phyloP scores from a whole-genome alignment of 2,329 filamentous ascomycete genomes.

The Coniochaeta sp. region DNA sequence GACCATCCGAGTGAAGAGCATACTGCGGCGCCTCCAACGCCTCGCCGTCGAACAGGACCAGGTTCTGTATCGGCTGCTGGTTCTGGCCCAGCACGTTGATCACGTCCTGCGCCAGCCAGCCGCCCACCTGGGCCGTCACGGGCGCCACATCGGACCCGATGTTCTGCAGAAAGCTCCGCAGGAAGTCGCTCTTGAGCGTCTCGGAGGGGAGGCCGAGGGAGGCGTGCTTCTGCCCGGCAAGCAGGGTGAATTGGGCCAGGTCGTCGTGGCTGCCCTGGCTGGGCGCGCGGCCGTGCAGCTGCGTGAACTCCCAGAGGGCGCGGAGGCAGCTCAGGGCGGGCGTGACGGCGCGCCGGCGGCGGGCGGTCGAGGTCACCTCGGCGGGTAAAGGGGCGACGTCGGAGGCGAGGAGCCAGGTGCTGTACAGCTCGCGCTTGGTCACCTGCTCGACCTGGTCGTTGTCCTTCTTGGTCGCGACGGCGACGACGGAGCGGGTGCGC shows the following conservation, averaged over 20 bases:
- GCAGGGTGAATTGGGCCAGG: conserved; percentile 66
- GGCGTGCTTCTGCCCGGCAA: conserved; percentile 72
- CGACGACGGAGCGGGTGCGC: conserved; percentile 67
- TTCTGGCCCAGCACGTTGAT: conserved; percentile 90
- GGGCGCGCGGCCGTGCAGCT: conserved; percentile 43
- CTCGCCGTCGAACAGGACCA: conserved; percentile 85
- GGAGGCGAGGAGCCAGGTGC: conserved; percentile 76
- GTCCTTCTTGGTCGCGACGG: conserved; percentile 63
- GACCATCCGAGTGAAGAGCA: conserved; percentile 65
- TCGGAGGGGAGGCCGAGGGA: conserved; percentile 63
- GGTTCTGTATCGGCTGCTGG: conserved; percentile 94
- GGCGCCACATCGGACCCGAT: conserved; percentile 78
- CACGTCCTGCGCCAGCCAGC: conserved; percentile 87
- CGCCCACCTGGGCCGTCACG: conserved; percentile 82
- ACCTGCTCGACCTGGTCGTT: conserved; percentile 76
- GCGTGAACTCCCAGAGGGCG: conserved; percentile 83
- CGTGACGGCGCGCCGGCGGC: conserved; percentile 69
- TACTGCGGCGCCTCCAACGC: conserved; percentile 73
- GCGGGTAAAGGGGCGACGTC: conserved; percentile 65
- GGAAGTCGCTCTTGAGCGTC: conserved; percentile 62
- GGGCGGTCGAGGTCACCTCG: conserved; percentile 62
- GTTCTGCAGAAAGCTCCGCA: conserved; percentile 82
- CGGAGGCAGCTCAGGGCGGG: conserved; percentile 80
- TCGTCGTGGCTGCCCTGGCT: conserved; percentile 55
- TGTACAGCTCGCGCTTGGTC: conserved; percentile 86